These are phyloP conservation scores for Fonsecaea pugnacius DNA, from an alignment of 2,329 filamentous ascomycete genomes.

Conservation along the genomic window DNA sequence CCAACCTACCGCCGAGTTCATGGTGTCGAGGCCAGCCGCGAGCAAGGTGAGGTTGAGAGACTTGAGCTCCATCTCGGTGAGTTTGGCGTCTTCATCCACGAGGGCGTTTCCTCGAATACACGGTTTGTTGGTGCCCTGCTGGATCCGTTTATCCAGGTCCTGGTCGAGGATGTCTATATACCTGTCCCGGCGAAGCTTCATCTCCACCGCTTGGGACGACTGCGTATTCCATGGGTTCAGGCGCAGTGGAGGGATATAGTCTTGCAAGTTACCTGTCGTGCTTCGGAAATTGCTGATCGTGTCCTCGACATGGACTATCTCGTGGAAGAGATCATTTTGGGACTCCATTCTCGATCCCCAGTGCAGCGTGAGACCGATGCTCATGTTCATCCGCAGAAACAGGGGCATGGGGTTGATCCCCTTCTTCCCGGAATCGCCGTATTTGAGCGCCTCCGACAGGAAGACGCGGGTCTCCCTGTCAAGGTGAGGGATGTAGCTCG, in stretches of 20 bases:
- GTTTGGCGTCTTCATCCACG: constrained; percentile 63
- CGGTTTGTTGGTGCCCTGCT: constrained; percentile 62
- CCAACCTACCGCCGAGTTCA: constrained; percentile 68
- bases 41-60: constrained; percentile 71
- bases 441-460: constrained; percentile 61
- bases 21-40: constrained; percentile 68
- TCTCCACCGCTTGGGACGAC: constrained; percentile 62
- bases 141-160: constrained; percentile 65
- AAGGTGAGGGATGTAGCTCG: constrained; percentile 65
- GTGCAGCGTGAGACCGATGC: constrained; percentile 65
- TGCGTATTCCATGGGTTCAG: constrained; percentile 66
- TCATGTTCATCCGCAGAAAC: constrained; percentile 68
- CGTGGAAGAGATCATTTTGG: constrained; percentile 62
- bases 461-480: constrained; percentile 67
- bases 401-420: constrained; percentile 68
- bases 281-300: constrained; percentile 64
- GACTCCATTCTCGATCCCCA: constrained; percentile 66
- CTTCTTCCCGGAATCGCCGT: constrained; percentile 59
- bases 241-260: constrained; percentile 63
- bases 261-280: constrained; percentile 64
- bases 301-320: constrained; percentile 68
- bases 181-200: constrained; percentile 62
- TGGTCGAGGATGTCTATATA: constrained; percentile 63
- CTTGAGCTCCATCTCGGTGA: constrained; percentile 65
- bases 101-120: constrained; percentile 71